Conservation (phyloP, 1,284 basidiomycete species). For the Rhodotorula sp. region DNA sequence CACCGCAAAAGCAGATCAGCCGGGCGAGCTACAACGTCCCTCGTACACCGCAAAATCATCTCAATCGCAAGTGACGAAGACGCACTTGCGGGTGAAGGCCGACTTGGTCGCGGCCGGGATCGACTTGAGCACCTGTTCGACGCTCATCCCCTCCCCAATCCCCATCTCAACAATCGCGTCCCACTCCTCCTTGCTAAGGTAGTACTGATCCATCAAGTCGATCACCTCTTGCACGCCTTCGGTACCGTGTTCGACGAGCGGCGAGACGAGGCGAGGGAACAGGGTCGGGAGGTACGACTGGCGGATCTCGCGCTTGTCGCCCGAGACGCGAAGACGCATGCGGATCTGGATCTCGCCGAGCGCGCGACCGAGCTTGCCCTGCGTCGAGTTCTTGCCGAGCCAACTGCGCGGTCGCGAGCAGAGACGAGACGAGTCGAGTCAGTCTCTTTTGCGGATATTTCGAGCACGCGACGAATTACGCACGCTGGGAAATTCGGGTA, state of each 20-base stretch:
- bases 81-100: conserved; percentile 79
- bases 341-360: conserved; percentile 88
- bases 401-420: conserved; percentile 59
- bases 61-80: conserved; percentile 10
- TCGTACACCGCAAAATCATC: background rate
- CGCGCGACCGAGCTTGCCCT: conserved; percentile 73
- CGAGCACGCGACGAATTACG: no score
- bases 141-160: conserved; percentile 70
- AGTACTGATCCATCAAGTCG: conserved; percentile 88
- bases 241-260: conserved; percentile 62
- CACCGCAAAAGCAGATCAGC: background rate
- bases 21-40: background rate
- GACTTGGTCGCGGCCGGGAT: conserved; percentile 78
- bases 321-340: conserved; percentile 90
- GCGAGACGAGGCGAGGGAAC: conserved; percentile 72
- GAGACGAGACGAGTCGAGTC: no score
- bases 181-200: conserved; percentile 89
- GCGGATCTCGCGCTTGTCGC: conserved; percentile 81
- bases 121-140: conserved; percentile 70
- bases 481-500: conserved; percentile 61
- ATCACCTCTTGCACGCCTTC: conserved; percentile 79
- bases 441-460: no score
- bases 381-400: conserved; percentile 96
- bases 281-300: conserved; percentile 86
- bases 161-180: conserved; percentile 92